Evolutionary conservation across 306 rosid species (phyloP).

Genomic region (Sesbania bispinosa): DNA sequence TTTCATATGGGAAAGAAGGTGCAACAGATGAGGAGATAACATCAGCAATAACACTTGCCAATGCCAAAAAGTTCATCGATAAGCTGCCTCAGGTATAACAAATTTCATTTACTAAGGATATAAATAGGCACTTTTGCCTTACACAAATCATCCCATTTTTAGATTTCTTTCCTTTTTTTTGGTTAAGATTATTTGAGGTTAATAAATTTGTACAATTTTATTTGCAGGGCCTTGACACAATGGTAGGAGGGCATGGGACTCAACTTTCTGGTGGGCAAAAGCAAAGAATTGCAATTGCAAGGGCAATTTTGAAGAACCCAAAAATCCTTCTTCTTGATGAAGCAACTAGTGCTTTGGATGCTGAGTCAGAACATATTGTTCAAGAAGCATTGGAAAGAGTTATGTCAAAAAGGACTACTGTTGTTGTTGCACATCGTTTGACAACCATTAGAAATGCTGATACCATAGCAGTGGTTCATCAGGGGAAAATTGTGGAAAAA

Average conservation of each 20-base stretch:
- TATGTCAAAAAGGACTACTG: conserved; percentile 69
- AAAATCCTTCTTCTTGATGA: conserved; percentile 85
- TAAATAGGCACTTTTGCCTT: neutral
- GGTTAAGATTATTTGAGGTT: neutral
- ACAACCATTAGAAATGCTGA: conserved; percentile 79
- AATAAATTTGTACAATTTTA: neutral
- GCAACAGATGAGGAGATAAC: conserved; percentile 66
- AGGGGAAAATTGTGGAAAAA: conserved; percentile 75
- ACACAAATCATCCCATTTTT: neutral
- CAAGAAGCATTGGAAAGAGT: conserved; percentile 72
- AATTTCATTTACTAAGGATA: neutral
- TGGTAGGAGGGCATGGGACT: conserved; percentile 86
- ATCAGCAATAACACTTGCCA: conserved; percentile 64
- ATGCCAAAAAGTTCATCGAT: conserved; percentile 79
- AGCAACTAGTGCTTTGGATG: conserved; percentile 87
- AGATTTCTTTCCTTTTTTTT: neutral
- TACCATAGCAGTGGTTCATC: conserved; percentile 72
- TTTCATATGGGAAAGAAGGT: conserved; percentile 72
- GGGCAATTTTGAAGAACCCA: conserved; percentile 89
- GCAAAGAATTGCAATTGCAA: conserved; percentile 90
- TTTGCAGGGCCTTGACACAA: conserved; percentile 66
- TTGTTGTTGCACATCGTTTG: conserved; percentile 88
- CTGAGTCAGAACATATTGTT: conserved; percentile 88
- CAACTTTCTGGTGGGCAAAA: conserved; percentile 94
- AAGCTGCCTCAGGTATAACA: conserved; percentile 55